Percentiles rank a stretch among this genome's conserved stretches.
phyloP scores from a whole-genome alignment of 2,329 filamentous ascomycete species.

The Talaromyces sp. region DNA sequence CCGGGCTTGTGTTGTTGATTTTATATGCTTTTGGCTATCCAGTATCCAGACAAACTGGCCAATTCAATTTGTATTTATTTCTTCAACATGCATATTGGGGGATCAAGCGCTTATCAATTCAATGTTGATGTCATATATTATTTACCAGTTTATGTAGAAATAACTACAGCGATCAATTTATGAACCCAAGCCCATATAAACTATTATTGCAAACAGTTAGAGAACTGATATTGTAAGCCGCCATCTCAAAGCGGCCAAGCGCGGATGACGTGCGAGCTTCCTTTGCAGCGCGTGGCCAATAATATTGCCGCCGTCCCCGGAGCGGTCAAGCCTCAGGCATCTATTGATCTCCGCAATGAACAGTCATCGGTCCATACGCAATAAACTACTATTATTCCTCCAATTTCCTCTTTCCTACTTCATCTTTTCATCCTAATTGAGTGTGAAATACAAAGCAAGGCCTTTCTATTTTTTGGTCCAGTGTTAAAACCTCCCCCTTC shows the following conservation, averaged over 20 bases:
- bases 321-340: conserved; percentile 3
- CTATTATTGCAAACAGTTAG: too few relatives aligned
- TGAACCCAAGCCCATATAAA: too few relatives aligned
- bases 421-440: not conserved
- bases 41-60: not conserved
- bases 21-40: not conserved
- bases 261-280: conserved; percentile 20
- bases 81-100: not conserved
- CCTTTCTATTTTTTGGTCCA: not conserved
- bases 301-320: conserved; percentile 8
- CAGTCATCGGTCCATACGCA: not conserved
- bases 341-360: conserved; percentile 8
- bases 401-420: not conserved
- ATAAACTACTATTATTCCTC: not conserved
- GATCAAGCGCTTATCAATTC: too few relatives aligned
- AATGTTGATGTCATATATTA: too few relatives aligned
- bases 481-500: not conserved
- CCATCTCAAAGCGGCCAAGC: conserved; percentile 8
- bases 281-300: conserved; percentile 15
- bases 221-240: not conserved
- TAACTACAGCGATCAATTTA: too few relatives aligned
- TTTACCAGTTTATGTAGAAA: too few relatives aligned
- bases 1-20: not conserved
- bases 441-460: not conserved
- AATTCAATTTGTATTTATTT: not conserved